Evolutionary conservation across 495 filamentous ascomycete species (phyloP).

Genomic region (Platismatia glauca): DNA sequence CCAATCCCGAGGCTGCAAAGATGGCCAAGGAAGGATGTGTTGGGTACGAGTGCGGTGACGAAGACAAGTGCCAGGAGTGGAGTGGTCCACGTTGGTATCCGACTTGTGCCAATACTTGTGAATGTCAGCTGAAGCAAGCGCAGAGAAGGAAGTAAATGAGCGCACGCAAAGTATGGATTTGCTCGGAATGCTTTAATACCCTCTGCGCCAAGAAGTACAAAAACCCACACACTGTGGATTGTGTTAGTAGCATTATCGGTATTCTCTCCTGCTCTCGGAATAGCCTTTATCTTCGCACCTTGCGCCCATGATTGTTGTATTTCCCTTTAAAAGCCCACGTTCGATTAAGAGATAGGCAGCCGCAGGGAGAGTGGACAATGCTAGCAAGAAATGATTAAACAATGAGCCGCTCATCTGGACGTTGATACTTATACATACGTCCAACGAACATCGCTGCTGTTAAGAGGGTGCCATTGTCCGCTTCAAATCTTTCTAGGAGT

Average conservation of each 20-base stretch:
- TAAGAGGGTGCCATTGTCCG: slow-evolving; percentile 85
- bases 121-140: slow-evolving; percentile 22
- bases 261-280: background rate
- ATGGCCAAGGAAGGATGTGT: slow-evolving; percentile 78
- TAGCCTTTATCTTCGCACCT: slow-evolving; percentile 46
- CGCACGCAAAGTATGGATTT: slow-evolving; percentile 63
- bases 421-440: slow-evolving; percentile 49
- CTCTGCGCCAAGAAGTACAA: slow-evolving; percentile 75
- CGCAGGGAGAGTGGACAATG: slow-evolving; percentile 71
- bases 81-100: slow-evolving; percentile 85
- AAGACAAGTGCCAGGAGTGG: slow-evolving; percentile 67
- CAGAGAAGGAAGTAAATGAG: slow-evolving; percentile 12
- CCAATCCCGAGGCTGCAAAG: slow-evolving; percentile 71
- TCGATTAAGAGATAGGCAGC: slow-evolving; percentile 64
- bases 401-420: background rate
- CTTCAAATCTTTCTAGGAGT: slow-evolving; percentile 83
- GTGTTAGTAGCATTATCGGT: background rate
- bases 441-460: slow-evolving; percentile 77
- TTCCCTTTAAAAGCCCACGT: slow-evolving; percentile 51
- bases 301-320: slow-evolving; percentile 67
- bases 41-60: slow-evolving; percentile 63
- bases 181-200: slow-evolving; percentile 68
- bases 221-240: slow-evolving; percentile 74
- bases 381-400: slow-evolving; percentile 33
- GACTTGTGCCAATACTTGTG: slow-evolving; percentile 49